Base-by-base conservation (phyloP, 75 land plant species). In the Pseudotsuga menziesii region DNA sequence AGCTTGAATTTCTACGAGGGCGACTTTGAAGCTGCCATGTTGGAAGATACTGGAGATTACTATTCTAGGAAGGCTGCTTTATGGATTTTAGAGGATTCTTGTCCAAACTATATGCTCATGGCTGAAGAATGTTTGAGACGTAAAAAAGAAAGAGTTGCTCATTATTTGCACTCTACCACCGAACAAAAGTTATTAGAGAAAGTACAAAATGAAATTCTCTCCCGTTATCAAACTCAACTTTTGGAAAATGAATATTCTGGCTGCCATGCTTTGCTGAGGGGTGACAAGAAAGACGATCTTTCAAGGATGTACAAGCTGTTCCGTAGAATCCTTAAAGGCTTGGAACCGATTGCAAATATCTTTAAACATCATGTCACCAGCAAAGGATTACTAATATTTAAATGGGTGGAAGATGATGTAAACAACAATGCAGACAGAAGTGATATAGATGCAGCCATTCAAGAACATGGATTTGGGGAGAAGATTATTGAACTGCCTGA, bases 241-340 rank as follows among this genome's bases (percentile, higher is more conserved):
- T 84, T 95, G 17, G 95, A 95, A 81, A 93, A 95, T 81, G 96
- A 92, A 73, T 91, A 91, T 80, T 93, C 96, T 74, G 96, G 93
- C 55, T 95, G 93, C 76, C 90, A 84, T 89, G 91, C 91, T 27
- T 77, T 94, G 76, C 88, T 92, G 39, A 88, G 88, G 80, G 92
- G 92, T 82, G 92, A 92, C 66, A 94, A 92, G 91, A 92, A 88
- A 73, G 93, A 92, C 16, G 95, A 95, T 85, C 77, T 95, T 52
- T 92, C 95, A 55, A 85, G 98, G 58, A 92, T 95, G 93, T 95
- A 89, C 78, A 84, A 93, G 32, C 87, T 95, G 36, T 92, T 90
- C 66, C 83, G 75, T 58, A 85, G 87, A 77, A 90, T 95, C 74
- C 83, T 86, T 23, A 84, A 83, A 75, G 95, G 98, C 0, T 77